Base-by-base conservation (phyloP, 1,284 basidiomycete genomes). In the Fomitopsis betulina region DNA sequence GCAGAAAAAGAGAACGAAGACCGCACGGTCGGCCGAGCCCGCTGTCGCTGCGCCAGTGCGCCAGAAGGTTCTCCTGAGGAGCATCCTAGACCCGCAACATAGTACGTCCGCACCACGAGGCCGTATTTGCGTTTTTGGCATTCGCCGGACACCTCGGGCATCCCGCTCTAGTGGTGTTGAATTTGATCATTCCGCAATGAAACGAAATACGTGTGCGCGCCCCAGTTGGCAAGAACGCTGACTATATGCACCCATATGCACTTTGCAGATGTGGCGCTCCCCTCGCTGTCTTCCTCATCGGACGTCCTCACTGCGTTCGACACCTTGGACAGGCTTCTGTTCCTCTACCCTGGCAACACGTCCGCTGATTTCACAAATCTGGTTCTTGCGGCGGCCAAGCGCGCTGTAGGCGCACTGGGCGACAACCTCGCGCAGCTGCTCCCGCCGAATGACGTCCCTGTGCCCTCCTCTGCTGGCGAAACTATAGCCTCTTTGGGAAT, bases 361-460 rank as follows among this genome's bases (percentile, higher is more conserved):
- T 56, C 52, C 21, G 53, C 58, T 5, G 55, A 61, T 5, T 23
- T 10, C 25, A 10, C 19, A 23, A 61, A 63, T 5, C 55, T 63
- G 13, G 32, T 65, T 21, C 37, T 61, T 12, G 49, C 59, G 12
- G 61, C 61, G 10, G 58, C 62, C 5, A 51, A 27, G 6, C 61
- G 65, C 51, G 63, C 62, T 3, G 54, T 69, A 19, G 58, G 60
- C 33, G 62, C 62, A 23, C 58, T 70, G n/a, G 60, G 54, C 27
- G 50, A 51, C 7, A 58, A 64, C 2, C 40, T 58, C 1, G 45
- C 49, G 33, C 52, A 58, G 8, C 15, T 63, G 35, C 51, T 59
- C 32, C 54, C 65, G 40, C 61, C 60, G 12, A 42, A 45, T 13
- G 35, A 37, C 5, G 13, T 15, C 13, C 17, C 43, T 3, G 47